Evolutionary conservation across 2,329 filamentous ascomycete genomes (phyloP), one percentile per base, ranked within the genome.

Genomic region (Verticillium zaregamsianum): DNA sequence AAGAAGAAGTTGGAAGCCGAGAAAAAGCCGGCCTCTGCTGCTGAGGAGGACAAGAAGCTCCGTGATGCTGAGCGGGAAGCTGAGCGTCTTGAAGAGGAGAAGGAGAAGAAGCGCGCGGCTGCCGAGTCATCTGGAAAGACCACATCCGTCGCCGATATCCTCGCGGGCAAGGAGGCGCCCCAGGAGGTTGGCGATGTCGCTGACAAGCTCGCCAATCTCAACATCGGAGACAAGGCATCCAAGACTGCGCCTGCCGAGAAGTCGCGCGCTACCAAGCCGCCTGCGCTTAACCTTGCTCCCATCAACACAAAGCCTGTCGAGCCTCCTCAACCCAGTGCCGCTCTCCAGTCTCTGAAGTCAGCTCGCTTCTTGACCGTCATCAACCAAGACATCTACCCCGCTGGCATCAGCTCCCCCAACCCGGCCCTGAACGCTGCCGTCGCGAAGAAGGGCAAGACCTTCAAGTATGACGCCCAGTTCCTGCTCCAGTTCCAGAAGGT

Each of bases 391-490:
- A 85, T 90, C 49, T 99, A 99, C 74, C 94, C 95, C 17, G 79
- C 86, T 4, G 90, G 91, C 60, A 90, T 98, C 73, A 86, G 84
- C 64, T 97, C 93, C 31, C 95, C 95, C 8, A 98, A 97, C 77
- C 92, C 94, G 12, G 91, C 94, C 3, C 80, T 97, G 66, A 99
- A 98, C 75, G 81, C 85, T 49, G 90, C 90, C 17, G 90, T 92
- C 32, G 83, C 86, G 37, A 91, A 90, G 76, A 94, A 93, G 79
- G 87, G 87, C 64, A 90, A 88, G 75, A 89, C 87, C 52, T 96
- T 96, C 81, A 93, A 96, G 75, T 99, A 99, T 76, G 93, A 98
- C 78, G 91, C 93, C 70, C 89, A 90, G 69, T 99, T 99, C 82
- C 81, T 99, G 78, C 83, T 99, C 33, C 95, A 99, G 73, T 99